These are phyloP conservation scores for Agrostemma githago DNA, from an alignment of 148 eudicot genomes.

Conservation along the genomic window DNA sequence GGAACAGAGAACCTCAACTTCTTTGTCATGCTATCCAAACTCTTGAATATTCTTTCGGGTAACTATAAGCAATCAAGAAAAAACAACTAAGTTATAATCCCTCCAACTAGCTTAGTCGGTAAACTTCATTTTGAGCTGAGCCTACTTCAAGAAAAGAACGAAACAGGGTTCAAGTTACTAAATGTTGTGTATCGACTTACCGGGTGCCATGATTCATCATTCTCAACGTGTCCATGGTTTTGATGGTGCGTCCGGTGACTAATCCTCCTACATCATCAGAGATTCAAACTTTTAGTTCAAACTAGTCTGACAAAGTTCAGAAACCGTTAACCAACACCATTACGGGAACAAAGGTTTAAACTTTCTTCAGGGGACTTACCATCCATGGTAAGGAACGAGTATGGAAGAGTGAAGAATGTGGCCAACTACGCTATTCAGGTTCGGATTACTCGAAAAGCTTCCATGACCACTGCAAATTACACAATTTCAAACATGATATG, in stretches of 20 bases:
- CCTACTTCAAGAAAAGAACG: too few relatives aligned
- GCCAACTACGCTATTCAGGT: slow-evolving; percentile 63
- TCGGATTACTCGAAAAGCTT: slow-evolving; percentile 62
- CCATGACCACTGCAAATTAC: slow-evolving; percentile 67
- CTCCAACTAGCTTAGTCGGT: not conserved
- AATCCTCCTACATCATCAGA: slow-evolving; percentile 51
- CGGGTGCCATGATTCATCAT: slow-evolving; percentile 84
- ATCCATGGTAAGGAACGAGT: slow-evolving; percentile 87
- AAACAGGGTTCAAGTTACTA: not conserved
- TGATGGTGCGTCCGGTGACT: slow-evolving; percentile 85
- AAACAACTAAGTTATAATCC: not conserved
- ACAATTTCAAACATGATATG: not conserved
- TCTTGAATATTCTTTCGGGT: slow-evolving; percentile 51
- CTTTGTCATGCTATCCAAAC: slow-evolving; percentile 41
- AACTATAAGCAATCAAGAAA: slow-evolving; percentile 31
- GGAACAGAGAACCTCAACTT: slow-evolving; percentile 59
- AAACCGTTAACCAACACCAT: not conserved
- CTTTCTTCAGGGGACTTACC: slow-evolving; percentile 32
- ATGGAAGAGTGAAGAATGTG: slow-evolving; percentile 77
- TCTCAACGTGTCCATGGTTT: slow-evolving; percentile 86
- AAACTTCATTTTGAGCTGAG: not conserved
- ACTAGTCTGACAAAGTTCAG: not conserved
- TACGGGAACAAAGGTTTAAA: not conserved
- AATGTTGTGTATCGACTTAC: slow-evolving; percentile 30
- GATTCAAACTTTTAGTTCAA: slow-evolving; percentile 10